These are phyloP conservation scores for Leishmania lainsoni DNA, from an alignment of 208 protist species.

Conservation along the genomic window DNA sequence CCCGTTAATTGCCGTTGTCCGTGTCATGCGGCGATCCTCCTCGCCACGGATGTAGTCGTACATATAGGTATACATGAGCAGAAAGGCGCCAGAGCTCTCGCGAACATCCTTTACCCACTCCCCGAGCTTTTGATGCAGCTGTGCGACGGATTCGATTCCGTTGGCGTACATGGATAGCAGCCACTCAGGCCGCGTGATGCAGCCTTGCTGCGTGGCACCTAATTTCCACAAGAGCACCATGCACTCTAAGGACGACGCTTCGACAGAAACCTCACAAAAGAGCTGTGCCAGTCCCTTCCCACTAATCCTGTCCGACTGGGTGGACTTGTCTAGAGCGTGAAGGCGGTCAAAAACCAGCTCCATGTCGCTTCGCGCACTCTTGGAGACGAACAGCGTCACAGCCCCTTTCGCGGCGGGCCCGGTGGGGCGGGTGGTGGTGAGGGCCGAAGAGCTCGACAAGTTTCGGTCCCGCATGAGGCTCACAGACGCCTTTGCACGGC, in stretches of 20 bases:
- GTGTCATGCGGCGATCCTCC: slow-evolving; percentile 60
- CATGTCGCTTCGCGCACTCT: slow-evolving; percentile 51
- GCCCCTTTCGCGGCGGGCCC: slow-evolving; percentile 3
- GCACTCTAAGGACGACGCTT: slow-evolving; percentile 49
- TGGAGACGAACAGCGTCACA: slow-evolving; percentile 13
- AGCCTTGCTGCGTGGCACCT: slow-evolving; percentile 45
- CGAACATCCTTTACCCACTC: slow-evolving; percentile 69
- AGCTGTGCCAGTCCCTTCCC: slow-evolving; percentile 63
- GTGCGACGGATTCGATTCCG: slow-evolving; percentile 44
- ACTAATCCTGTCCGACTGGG: slow-evolving; percentile 50
- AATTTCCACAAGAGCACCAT: slow-evolving; percentile 83
- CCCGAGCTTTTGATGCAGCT: slow-evolving; percentile 45
- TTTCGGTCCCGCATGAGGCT: slow-evolving; percentile 13
- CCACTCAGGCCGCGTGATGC: slow-evolving; percentile 76
- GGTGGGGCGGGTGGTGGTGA: neutral
- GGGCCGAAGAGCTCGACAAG: neutral
- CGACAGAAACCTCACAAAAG: slow-evolving; percentile 53
- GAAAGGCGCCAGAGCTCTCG: slow-evolving; percentile 37
- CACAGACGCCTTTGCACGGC: neutral
- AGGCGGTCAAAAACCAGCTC: slow-evolving; percentile 65
- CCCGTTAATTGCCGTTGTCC: slow-evolving; percentile 41
- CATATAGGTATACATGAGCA: slow-evolving; percentile 79
- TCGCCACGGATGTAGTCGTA: slow-evolving; percentile 91
- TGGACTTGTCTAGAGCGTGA: slow-evolving; percentile 40
- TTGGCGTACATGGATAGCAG: slow-evolving; percentile 60